Evolutionary conservation across 441 rosid genomes (phyloP), one percentile per base, ranked within the genome.

Genomic region (Isatis lusitanica): DNA sequence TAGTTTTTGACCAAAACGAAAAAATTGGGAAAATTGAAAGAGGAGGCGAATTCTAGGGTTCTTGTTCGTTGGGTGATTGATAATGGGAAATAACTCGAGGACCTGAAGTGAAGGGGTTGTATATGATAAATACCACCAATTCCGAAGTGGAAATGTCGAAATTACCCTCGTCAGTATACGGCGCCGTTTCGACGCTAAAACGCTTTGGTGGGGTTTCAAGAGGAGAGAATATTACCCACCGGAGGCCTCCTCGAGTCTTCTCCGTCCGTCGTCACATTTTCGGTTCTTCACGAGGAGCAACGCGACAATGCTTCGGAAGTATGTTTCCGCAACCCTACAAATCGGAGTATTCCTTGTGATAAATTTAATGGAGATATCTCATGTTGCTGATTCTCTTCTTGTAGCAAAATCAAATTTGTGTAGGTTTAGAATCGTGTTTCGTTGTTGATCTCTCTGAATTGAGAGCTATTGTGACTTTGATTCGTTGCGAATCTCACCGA

Each of bases 1-100:
- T 60, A 2, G 7, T 57, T 28, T 44, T 1, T 7, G 7, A 9
- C 9, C 2, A 28, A 12, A 12, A 30, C 3, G 28, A 63, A 42
- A 66, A 5, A 7, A 12, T 51, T 40, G 63, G 47, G 62, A 30
- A 58, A n/a, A 31, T 74, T 74, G 48, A 15, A 53, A 18, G 57
- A 61, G 68, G 58, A 60, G 78, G 68, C 78, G 73, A 74, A 59
- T 60, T 68, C 80, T 77, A 77, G 80, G 80, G 80, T 77, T 77
- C 80, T 65, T 63, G 61, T 70, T 76, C 56, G 67, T 56, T 39
- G 59, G 48, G 44, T 52, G 36, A 42, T 69, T 39, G 80, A 66
- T 71, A 71, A 71, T 38, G 48, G 2, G n/a, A 55, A 33, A 38
- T 8, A 21, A 42, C 3, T 56, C 71, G 66, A 70, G 62, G 52